Conservation (phyloP, 257 asterid species). For the Marsdenia floribunda region DNA sequence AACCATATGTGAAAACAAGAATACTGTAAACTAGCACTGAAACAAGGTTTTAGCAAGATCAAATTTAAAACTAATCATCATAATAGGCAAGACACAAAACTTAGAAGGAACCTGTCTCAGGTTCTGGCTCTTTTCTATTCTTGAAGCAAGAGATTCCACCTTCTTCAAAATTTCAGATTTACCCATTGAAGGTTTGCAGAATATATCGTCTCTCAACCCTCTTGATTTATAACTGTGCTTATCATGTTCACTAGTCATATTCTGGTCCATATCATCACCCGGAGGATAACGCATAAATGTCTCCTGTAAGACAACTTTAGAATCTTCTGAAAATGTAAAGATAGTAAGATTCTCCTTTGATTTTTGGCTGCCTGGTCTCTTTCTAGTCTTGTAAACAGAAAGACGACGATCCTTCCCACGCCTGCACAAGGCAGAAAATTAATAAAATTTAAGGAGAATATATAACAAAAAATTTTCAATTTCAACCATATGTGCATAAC, state of each 20-base stretch:
- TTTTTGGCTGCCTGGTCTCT: conserved; percentile 17
- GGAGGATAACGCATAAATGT: conserved; percentile 77
- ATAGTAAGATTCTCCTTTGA: conserved; percentile 35
- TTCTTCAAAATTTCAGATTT: conserved; percentile 51
- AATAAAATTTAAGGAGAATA: not conserved
- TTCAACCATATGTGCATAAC: not conserved
- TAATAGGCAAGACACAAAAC: not conserved
- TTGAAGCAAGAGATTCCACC: conserved; percentile 48
- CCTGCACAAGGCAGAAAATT: conserved; percentile 40
- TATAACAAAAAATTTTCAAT: not conserved
- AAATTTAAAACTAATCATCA: not conserved
- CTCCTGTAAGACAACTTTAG: conserved; percentile 57
- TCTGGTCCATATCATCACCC: conserved; percentile 43
- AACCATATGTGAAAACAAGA: conserved; percentile 17
- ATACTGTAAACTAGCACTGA: not conserved
- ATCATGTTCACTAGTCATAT: conserved; percentile 31
- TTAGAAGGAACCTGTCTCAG: conserved; percentile 56
- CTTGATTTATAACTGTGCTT: conserved; percentile 21
- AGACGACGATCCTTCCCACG: conserved; percentile 47
- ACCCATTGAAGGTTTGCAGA: conserved; percentile 47
- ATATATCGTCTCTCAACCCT: conserved; percentile 46
- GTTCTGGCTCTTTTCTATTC: conserved; percentile 36
- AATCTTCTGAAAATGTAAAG: conserved; percentile 58
- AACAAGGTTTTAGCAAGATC: not conserved
- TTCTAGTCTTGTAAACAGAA: conserved; percentile 49